These are phyloP conservation scores for Zancudomyces culisetae DNA, from an alignment of 371 early-diverging fungal species.

Conservation along the genomic window DNA sequence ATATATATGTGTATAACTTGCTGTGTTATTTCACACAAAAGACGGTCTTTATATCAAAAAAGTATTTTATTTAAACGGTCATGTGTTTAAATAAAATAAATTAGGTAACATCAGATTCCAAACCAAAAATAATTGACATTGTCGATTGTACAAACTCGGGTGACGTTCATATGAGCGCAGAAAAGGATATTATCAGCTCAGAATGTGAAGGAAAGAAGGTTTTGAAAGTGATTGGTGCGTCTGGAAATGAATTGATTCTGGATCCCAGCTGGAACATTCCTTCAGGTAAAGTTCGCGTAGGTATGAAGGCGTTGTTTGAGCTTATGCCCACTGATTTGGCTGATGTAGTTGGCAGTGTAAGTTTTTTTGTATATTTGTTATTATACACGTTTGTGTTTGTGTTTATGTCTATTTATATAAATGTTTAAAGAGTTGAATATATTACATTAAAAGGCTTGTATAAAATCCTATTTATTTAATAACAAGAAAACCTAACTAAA, in stretches of 20 bases:
- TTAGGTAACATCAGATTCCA: conserved; percentile 63
- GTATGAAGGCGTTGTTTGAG: conserved; percentile 57
- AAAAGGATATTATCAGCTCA: no score
- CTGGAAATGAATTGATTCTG: conserved; percentile 56
- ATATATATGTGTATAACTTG: not conserved
- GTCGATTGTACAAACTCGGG: conserved; percentile 82
- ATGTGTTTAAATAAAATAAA: not conserved
- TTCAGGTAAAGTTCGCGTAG: conserved; percentile 60
- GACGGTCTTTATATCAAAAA: no score
- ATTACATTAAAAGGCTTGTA: no score
- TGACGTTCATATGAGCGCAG: conserved; percentile 4
- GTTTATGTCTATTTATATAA: not conserved
- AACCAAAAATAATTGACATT: conserved; percentile 73
- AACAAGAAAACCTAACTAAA: no score
- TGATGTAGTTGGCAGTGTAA: conserved; percentile 33
- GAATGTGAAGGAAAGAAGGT: no score
- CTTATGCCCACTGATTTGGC: conserved; percentile 51
- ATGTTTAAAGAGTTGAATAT: no score
- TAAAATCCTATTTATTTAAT: no score
- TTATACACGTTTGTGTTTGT: conserved; percentile 1
- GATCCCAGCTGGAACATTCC: conserved; percentile 54
- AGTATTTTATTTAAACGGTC: not conserved
- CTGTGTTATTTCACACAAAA: no score
- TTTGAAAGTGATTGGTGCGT: conserved; percentile 33
- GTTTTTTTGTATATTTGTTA: conserved; percentile 3